Evolutionary conservation across 2,329 filamentous ascomycete species (phyloP).

Genomic region (Sarocladiaceae sp.): DNA sequence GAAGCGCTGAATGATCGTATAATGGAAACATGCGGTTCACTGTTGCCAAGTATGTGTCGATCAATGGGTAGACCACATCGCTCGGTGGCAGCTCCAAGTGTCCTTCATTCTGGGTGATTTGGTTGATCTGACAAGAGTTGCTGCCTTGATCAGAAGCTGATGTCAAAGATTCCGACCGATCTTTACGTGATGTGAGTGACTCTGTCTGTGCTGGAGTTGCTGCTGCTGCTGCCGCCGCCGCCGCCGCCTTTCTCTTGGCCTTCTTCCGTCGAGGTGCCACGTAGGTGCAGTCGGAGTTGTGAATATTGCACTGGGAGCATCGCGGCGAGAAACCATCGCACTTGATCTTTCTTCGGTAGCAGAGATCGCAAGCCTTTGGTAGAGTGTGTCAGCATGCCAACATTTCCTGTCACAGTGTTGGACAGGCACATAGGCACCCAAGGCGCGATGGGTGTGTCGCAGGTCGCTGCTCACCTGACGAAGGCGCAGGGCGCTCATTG

Average conservation of each 20-base stretch:
- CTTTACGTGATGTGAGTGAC: too few relatives aligned
- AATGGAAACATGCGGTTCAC: constrained; percentile 10
- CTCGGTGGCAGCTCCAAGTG: constrained; percentile 4
- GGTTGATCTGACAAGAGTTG: not conserved
- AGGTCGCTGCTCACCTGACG: too few relatives aligned
- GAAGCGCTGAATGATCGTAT: constrained; percentile 2
- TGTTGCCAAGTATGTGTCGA: constrained; percentile 6
- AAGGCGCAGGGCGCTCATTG: too few relatives aligned
- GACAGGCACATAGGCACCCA: not conserved
- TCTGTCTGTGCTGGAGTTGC: not conserved
- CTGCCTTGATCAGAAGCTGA: not conserved
- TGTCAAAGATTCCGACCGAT: too few relatives aligned
- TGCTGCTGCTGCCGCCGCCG: too few relatives aligned
- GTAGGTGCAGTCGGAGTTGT: constrained; percentile 9
- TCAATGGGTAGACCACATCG: constrained; percentile 3
- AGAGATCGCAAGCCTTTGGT: constrained; percentile 1
- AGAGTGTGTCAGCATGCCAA: not conserved
- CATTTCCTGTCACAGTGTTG: not conserved
- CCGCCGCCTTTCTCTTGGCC: not conserved
- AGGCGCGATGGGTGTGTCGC: too few relatives aligned
- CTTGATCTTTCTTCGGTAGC: constrained; percentile 11
- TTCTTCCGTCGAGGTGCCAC: constrained; percentile 8
- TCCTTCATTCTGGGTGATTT: too few relatives aligned
- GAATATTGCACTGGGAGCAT: constrained; percentile 9
- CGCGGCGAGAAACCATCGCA: constrained; percentile 8